Evolutionary conservation across 169 alveolate species (phyloP), one percentile per base, ranked within the genome.

Genomic region (Eimeria acervulina): DNA sequence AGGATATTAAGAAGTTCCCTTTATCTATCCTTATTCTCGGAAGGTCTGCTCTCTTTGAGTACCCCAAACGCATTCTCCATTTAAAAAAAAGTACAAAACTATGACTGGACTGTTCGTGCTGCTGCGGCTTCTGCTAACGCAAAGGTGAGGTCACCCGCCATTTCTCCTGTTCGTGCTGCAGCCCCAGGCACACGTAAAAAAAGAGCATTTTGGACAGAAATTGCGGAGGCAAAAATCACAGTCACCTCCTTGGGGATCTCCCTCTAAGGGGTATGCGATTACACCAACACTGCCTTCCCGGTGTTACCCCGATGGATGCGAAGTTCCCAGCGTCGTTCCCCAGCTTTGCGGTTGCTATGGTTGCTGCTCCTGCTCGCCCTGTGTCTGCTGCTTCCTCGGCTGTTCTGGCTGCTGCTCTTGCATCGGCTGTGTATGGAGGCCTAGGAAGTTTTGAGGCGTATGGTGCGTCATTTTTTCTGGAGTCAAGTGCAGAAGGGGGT

Each of bases 381-480:
- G 66, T 44, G 33, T 12, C 93, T 61, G 55, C 31, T 61, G 63
- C 31, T 26, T 23, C 38, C 5, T 33, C 42, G 36, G 55, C 44
- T 61, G 93, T 42, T 85, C 81, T 28, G 63, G 38, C 33, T 40
- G 66, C 63, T 61, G n/a, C 23, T 33, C 63, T 23, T 61, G 40
- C 38, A 2, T 28, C 52, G 31, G 55, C 66, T 61, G 81, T 38
- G 59, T 7, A 31, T 12, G 63, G 51, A 55, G 40, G 47, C 93
- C 81, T 3, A 87, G 93, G 83, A 87, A 61, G 40, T 44, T 38
- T 36, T 47, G 89, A 47, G 89, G 42, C 44, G 68, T 47, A 74
- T 83, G 74, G 74, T 52, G 91, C 26, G 74, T 55, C 55, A 83
- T 23, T 87, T 44, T 28, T 40, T 87, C 93, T 52, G 21, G 81